phyloP scores from a whole-genome alignment of 2,329 filamentous ascomycete species.

The Tolypocladium tundrense region DNA sequence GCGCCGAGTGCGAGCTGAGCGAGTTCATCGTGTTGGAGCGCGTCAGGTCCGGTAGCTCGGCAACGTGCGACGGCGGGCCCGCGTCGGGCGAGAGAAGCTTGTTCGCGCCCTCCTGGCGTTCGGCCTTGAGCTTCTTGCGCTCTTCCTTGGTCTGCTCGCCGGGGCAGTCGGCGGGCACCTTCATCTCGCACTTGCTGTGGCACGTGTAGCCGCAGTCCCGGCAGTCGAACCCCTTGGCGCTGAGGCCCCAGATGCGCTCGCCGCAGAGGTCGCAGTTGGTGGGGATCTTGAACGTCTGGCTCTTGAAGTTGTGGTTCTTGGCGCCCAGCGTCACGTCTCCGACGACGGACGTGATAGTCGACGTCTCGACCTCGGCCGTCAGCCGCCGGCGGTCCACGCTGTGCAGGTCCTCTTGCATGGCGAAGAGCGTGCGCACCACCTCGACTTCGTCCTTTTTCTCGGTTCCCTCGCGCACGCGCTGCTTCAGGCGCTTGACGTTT shows the following conservation, averaged over 20 bases:
- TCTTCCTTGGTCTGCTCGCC: constrained; percentile 92
- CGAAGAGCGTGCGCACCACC: constrained; percentile 73
- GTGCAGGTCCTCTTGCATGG: constrained; percentile 75
- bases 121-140: constrained; percentile 83
- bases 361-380: constrained; percentile 85
- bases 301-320: constrained; percentile 94
- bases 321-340: constrained; percentile 89
- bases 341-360: constrained; percentile 81
- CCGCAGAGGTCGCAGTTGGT: constrained; percentile 97
- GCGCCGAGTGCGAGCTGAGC: constrained; percentile 72
- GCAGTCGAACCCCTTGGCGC: constrained; percentile 93
- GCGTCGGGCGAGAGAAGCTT: constrained; percentile 40
- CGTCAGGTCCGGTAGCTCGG: constrained; percentile 58
- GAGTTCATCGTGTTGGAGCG: constrained; percentile 86
- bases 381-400: constrained; percentile 73
- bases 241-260: constrained; percentile 93
- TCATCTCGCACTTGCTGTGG: constrained; percentile 98
- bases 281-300: constrained; percentile 98
- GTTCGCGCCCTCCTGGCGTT: constrained; percentile 72
- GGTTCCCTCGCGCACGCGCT: constrained; percentile 68
- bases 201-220: constrained; percentile 96
- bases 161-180: constrained; percentile 90
- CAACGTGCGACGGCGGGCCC: constrained; percentile 29
- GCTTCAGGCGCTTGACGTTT: constrained; percentile 59
- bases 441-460: constrained; percentile 86